These are phyloP conservation scores for Ilex aquifolium DNA, from an alignment of 257 asterid species.

Conservation along the genomic window DNA sequence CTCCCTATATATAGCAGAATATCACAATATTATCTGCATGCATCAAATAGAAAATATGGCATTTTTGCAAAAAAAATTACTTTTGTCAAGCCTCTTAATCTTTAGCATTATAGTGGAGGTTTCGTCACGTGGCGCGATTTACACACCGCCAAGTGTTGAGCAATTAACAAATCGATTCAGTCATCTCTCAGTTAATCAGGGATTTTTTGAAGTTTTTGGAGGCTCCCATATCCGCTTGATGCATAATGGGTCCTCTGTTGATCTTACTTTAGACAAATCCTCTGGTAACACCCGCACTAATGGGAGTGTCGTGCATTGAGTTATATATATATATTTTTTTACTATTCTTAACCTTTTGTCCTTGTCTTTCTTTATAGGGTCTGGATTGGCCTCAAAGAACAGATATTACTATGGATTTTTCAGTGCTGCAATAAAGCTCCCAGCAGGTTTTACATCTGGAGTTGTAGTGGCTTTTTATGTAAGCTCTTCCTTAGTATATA, in stretches of 20 bases:
- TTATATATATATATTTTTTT: neutral
- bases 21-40: conserved; percentile 1
- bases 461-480: conserved; percentile 81
- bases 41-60: conserved; percentile 25
- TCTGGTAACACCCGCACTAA: conserved; percentile 38
- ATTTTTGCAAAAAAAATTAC: conserved; percentile 7
- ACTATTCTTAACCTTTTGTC: neutral
- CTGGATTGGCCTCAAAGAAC: conserved; percentile 66
- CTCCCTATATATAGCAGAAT: conserved; percentile 20
- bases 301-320: neutral
- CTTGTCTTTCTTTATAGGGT: conserved; percentile 28
- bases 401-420: conserved; percentile 72
- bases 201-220: conserved; percentile 51
- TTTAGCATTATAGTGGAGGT: conserved; percentile 24
- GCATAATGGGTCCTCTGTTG: conserved; percentile 54
- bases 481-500: conserved; percentile 15
- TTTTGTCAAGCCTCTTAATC: conserved; percentile 17
- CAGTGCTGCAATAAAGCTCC: conserved; percentile 72
- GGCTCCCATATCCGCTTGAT: conserved; percentile 41
- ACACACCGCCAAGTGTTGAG: conserved; percentile 67
- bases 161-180: conserved; percentile 40
- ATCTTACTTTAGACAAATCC: conserved; percentile 55
- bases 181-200: conserved; percentile 32
- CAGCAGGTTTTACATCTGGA: conserved; percentile 81
- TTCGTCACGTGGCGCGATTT: conserved; percentile 47